Evolutionary conservation across 1,284 basidiomycete species (phyloP).

Genomic region (Ceratobasidium sp.): DNA sequence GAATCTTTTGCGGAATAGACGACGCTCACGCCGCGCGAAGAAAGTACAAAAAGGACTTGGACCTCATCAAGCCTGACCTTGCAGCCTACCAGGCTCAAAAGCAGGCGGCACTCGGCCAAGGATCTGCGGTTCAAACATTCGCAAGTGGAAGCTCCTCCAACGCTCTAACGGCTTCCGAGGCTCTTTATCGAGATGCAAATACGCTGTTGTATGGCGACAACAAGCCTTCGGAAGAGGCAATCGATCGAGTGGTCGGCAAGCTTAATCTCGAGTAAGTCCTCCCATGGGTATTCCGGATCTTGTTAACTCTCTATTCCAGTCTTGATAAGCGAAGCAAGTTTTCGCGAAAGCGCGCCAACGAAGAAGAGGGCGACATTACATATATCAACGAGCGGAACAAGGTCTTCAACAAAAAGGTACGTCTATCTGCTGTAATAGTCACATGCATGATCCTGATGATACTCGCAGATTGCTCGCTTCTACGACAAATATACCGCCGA

Average conservation of each 20-base stretch:
- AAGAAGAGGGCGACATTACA: slow-evolving; percentile 93
- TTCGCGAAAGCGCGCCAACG: slow-evolving; percentile 85
- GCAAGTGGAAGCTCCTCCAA: slow-evolving; percentile 35
- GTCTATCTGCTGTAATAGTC: slow-evolving; percentile 38
- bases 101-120: slow-evolving; percentile 73
- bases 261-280: slow-evolving; percentile 88
- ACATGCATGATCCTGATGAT: not conserved
- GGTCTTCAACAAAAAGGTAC: slow-evolving; percentile 98
- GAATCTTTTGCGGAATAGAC: slow-evolving; percentile 69
- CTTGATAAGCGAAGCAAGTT: slow-evolving; percentile 88
- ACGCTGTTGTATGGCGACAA: slow-evolving; percentile 91
- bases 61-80: slow-evolving; percentile 85
- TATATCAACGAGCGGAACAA: slow-evolving; percentile 99
- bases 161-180: slow-evolving; percentile 66
- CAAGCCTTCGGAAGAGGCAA: slow-evolving; percentile 92
- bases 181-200: slow-evolving; percentile 88
- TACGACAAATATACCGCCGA: slow-evolving; percentile 98
- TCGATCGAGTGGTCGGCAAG: slow-evolving; percentile 90
- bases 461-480: slow-evolving; percentile 83
- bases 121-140: slow-evolving; percentile 42
- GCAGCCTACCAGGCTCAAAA: slow-evolving; percentile 86
- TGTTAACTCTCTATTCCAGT: slow-evolving; percentile 52
- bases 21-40: slow-evolving; percentile 87
- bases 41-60: slow-evolving; percentile 90
- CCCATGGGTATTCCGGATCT: not conserved